Evolutionary conservation across 2,329 filamentous ascomycete species (phyloP).

Genomic region (Trichoderma hamatum): DNA sequence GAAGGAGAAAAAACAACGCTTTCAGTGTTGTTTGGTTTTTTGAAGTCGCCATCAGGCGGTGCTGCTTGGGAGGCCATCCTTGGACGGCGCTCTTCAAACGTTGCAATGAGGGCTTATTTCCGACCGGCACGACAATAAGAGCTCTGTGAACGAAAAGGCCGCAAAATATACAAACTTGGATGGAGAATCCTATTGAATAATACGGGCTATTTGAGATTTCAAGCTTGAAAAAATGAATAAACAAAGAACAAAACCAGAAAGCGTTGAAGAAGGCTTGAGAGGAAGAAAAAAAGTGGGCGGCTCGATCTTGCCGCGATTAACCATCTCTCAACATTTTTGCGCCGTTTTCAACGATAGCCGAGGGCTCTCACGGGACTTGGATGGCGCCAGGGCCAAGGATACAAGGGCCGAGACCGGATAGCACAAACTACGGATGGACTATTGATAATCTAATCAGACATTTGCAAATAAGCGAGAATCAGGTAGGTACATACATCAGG

Average conservation of each 20-base stretch:
- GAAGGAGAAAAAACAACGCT: slow-evolving; percentile 2
- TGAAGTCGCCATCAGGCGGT: slow-evolving; percentile 22
- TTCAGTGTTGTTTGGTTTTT: slow-evolving; percentile 9
- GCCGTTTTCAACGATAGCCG: slow-evolving; percentile 9
- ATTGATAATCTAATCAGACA: not conserved
- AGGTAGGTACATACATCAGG: too few relatives aligned
- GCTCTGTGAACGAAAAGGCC: not conserved
- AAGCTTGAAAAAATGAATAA: not conserved
- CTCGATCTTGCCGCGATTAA: slow-evolving; percentile 16
- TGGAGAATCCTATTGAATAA: too few relatives aligned
- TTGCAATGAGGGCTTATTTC: slow-evolving; percentile 16
- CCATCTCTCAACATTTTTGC: slow-evolving; percentile 10
- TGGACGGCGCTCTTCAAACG: not conserved
- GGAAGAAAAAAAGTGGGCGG: slow-evolving; percentile 3
- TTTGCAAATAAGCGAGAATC: too few relatives aligned
- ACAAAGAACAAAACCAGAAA: not conserved
- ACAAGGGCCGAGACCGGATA: slow-evolving; percentile 18
- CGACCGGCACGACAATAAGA: slow-evolving; percentile 25
- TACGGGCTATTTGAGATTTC: not conserved
- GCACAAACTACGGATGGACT: not conserved
- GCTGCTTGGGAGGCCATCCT: slow-evolving; percentile 19
- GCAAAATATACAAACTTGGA: too few relatives aligned
- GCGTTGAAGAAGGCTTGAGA: not conserved
- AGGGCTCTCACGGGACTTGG: slow-evolving; percentile 1
- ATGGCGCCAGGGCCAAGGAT: not conserved